Conservation (phyloP, 805 yeast genomes). For the Lipomyces sp. region DNA sequence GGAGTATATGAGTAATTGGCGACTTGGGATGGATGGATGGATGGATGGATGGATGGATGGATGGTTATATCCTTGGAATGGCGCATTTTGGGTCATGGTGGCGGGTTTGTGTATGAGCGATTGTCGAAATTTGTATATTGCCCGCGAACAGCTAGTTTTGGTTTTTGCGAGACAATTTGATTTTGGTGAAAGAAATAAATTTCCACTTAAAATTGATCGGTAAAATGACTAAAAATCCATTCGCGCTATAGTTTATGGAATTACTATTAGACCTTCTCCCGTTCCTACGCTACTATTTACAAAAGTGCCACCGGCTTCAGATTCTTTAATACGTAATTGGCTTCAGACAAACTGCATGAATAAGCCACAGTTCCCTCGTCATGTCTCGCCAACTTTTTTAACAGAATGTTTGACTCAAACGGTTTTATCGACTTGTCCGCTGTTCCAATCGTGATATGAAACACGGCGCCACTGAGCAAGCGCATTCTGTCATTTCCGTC, state of each 20-base stretch:
- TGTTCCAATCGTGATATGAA: slow-evolving; percentile 81
- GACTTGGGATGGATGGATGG: neutral
- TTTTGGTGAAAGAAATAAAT: neutral
- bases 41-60: neutral
- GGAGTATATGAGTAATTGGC: neutral
- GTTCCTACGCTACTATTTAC: neutral
- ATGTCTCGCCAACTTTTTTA: neutral
- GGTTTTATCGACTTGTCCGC: slow-evolving; percentile 53
- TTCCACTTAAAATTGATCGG: neutral
- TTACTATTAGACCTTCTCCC: neutral
- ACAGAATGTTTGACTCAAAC: slow-evolving; percentile 53
- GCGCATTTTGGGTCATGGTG: neutral
- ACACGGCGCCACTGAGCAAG: slow-evolving; percentile 50
- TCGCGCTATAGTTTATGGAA: neutral
- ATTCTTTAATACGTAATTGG: neutral
- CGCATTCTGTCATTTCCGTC: slow-evolving; percentile 48
- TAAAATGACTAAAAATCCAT: neutral
- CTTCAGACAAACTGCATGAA: neutral
- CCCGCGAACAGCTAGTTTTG: neutral
- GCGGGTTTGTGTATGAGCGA: neutral
- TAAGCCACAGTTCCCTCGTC: neutral
- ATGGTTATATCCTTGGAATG: neutral
- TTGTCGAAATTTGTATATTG: neutral
- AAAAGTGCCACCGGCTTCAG: neutral
- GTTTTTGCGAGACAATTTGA: neutral